Evolutionary conservation across 108 stramenopile species (phyloP), one percentile per base, ranked within the genome.

Genomic region (Cylindrotheca fusiformis): DNA sequence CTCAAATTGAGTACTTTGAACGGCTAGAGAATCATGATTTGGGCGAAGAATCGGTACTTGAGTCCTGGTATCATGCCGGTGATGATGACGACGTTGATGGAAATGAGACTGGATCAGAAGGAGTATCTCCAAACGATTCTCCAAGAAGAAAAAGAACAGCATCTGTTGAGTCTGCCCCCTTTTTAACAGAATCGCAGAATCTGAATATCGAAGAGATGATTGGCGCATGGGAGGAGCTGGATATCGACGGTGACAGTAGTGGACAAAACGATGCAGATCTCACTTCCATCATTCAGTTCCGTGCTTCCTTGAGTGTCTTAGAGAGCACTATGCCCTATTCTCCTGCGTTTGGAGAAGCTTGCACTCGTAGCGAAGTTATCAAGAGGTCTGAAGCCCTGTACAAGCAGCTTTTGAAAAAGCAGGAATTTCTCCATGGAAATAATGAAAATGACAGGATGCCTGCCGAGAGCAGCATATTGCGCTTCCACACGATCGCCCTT

Each of bases 311-410:
- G 21, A 36, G 48, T 1, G 82, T 69, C 60, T 71, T 90, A 59
- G 69, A 87, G 52, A 76, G 60, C 17, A 45, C 46, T 19, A 83
- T 69, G 71, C 80, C 80, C 26, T 87, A 85, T 52, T 71, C 77
- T 19, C 62, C 47, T 45, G 59, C 86, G 33, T 90, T 87, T 52
- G 89, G 89, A 29, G 58, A 52, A 3, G 84, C 86, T 10, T 48
- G 62, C 46, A 74, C 68, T 0, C 60, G 90, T 28, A 75, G 86
- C 27, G 45, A 74, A 14, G 84, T 82, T 50, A 83, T 91, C 33
- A 54, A 76, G 32, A 84, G 86, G 0, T 44, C 85, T 19, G 74
- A 87, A 41, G 46, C 57, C 32, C 53, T 91, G 1, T 91, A 86
- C 52, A 52, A 74, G 4, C 69, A 78, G n/a, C 63, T 63, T 3